Evolutionary conservation across 1,139 yeast genomes (phyloP).

Genomic region (Schizosaccharomyces versatilis): DNA sequence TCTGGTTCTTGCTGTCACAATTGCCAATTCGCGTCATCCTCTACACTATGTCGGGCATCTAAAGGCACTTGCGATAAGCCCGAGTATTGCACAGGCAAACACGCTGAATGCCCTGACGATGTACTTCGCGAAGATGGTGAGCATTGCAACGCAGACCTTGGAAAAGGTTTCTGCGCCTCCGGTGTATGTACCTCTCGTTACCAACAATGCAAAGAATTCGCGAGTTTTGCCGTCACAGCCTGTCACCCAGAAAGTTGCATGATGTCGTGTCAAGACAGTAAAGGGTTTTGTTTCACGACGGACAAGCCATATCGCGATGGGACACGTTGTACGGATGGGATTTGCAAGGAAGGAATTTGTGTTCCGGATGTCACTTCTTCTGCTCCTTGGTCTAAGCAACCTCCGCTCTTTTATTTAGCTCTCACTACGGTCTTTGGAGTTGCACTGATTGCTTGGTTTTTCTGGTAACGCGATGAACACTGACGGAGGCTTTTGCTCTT

Average conservation of each 20-base stretch:
- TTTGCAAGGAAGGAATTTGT: background rate
- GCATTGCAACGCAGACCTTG: constrained; percentile 15
- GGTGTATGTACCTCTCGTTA: constrained; percentile 23
- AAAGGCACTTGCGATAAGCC: constrained; percentile 22
- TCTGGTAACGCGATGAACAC: background rate
- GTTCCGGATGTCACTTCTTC: background rate
- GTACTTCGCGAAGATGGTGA: constrained; percentile 17
- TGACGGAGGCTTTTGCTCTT: too few species aligned
- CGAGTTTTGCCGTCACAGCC: background rate
- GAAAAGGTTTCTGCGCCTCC: constrained; percentile 17
- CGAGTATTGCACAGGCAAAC: constrained; percentile 21
- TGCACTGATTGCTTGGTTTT: constrained; percentile 1
- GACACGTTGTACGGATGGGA: background rate
- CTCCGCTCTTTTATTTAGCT: background rate
- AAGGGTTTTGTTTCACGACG: background rate
- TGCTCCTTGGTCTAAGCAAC: background rate
- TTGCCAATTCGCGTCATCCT: constrained; percentile 19
- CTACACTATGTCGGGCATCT: constrained; percentile 19
- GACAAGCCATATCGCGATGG: background rate
- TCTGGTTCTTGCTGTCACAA: constrained; percentile 20
- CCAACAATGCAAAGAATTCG: constrained; percentile 15
- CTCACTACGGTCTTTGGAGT: background rate
- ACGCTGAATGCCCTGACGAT: constrained; percentile 20
- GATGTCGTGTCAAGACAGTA: background rate
- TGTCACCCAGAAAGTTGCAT: background rate